Conservation (phyloP, 768 basidiomycete species). For the Leucogyrophana mollusca region DNA sequence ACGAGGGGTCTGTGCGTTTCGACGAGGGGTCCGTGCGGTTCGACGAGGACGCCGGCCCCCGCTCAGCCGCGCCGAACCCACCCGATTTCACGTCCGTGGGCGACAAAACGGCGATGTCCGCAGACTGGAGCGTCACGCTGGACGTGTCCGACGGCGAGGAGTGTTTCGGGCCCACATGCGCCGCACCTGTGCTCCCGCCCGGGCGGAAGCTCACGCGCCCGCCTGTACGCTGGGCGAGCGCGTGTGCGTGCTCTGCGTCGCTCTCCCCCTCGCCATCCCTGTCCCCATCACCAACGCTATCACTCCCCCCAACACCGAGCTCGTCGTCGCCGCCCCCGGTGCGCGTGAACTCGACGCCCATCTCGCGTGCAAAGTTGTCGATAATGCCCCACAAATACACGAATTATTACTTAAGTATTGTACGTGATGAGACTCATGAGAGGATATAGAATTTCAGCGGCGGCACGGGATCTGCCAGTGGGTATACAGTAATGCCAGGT, state of each 20-base stretch:
- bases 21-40: not conserved
- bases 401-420: no score
- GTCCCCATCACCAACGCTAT: constrained; percentile 20
- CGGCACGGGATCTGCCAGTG: no score
- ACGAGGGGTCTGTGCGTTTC: constrained; percentile 11
- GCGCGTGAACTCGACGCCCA: constrained; percentile 44
- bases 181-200: constrained; percentile 30
- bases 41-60: not conserved
- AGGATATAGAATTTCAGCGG: no score
- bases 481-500: no score
- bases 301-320: not conserved
- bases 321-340: no score
- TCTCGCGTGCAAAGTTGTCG: constrained; percentile 68
- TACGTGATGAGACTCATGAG: no score
- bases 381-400: no score
- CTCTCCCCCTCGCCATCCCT: constrained; percentile 32
- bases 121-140: constrained; percentile 66
- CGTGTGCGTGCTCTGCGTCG: no score
- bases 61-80: no score
- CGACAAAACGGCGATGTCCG: constrained; percentile 42
- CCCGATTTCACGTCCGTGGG: not conserved
- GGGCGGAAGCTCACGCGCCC: constrained; percentile 68
- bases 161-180: constrained; percentile 14
- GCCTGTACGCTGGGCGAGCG: constrained; percentile 55
- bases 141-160: constrained; percentile 56